These are phyloP conservation scores for Scutellaria barbata DNA, from an alignment of 257 asterid genomes.

Conservation along the genomic window DNA sequence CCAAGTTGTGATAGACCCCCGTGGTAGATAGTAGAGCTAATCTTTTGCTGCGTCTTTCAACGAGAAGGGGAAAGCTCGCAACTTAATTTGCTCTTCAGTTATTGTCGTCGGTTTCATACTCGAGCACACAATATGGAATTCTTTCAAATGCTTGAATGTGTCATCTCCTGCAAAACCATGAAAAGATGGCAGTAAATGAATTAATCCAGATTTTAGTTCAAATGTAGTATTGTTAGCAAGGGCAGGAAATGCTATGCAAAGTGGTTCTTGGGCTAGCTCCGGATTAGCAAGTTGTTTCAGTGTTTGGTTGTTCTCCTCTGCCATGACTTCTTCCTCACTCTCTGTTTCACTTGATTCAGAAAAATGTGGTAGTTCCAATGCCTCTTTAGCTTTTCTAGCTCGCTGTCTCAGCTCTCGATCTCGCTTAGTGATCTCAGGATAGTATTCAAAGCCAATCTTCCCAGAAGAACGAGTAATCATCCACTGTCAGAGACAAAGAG, in stretches of 20 bases:
- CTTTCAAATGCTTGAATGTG: neutral
- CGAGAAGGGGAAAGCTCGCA: neutral
- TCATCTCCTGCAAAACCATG: neutral
- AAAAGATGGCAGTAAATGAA: neutral
- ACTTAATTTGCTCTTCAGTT: neutral
- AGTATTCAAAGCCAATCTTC: too few species aligned
- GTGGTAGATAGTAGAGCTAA: neutral
- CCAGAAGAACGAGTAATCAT: too few species aligned
- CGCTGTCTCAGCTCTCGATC: too few species aligned
- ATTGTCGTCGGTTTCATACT: neutral
- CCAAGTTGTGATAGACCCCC: too few species aligned
- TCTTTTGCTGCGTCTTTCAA: neutral
- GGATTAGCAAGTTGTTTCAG: neutral
- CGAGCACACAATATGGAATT: neutral
- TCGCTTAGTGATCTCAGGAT: too few species aligned
- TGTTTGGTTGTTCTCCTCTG: neutral
- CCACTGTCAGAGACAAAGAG: too few species aligned
- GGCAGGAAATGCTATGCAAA: neutral
- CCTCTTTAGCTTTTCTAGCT: too few species aligned
- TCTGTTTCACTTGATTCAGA: neutral
- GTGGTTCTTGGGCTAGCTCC: neutral
- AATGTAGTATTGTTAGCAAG: neutral
- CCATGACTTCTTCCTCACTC: neutral
- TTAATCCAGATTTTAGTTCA: neutral
- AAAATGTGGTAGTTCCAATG: too few species aligned